phyloP scores from a whole-genome alignment of 768 basidiomycete genomes.

The Russula vinacea region DNA sequence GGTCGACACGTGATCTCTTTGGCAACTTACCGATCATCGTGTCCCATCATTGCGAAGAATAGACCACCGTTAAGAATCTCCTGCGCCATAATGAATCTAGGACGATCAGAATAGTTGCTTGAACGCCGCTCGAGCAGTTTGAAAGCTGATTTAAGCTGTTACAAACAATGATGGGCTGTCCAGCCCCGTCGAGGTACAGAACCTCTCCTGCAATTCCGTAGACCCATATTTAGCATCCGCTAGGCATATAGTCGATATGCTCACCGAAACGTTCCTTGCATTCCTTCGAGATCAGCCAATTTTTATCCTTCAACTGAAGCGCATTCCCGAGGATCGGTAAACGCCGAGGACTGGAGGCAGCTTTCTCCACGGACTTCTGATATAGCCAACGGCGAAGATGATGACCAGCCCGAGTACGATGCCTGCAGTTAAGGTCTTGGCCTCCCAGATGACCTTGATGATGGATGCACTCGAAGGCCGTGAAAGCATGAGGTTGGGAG shows the following conservation, averaged over 20 bases:
- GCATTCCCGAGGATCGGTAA: slow-evolving; percentile 11
- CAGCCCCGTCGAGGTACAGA: slow-evolving; percentile 30
- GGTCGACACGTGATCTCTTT: background rate
- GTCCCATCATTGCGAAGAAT: background rate
- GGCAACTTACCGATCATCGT: background rate
- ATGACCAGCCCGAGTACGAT: background rate
- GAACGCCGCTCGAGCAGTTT: slow-evolving; percentile 33
- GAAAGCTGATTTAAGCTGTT: slow-evolving; percentile 6
- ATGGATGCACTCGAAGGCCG: background rate
- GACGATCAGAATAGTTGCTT: slow-evolving; percentile 35
- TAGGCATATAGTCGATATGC: background rate
- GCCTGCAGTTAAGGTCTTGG: background rate
- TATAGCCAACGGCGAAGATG: background rate
- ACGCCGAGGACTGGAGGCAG: slow-evolving; percentile 8
- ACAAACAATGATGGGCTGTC: slow-evolving; percentile 25
- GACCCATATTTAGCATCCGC: background rate
- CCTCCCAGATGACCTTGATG: slow-evolving; percentile 1
- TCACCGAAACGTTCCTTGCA: slow-evolving; percentile 11
- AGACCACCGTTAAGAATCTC: slow-evolving; percentile 22
- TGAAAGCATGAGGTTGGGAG: background rate
- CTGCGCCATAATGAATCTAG: slow-evolving; percentile 14
- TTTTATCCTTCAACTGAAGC: background rate
- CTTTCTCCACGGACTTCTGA: slow-evolving; percentile 11
- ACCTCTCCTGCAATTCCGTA: slow-evolving; percentile 19
- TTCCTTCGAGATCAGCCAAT: slow-evolving; percentile 3